Conservation (phyloP, 331 rosid genomes). For the Acacia pycnantha region DNA sequence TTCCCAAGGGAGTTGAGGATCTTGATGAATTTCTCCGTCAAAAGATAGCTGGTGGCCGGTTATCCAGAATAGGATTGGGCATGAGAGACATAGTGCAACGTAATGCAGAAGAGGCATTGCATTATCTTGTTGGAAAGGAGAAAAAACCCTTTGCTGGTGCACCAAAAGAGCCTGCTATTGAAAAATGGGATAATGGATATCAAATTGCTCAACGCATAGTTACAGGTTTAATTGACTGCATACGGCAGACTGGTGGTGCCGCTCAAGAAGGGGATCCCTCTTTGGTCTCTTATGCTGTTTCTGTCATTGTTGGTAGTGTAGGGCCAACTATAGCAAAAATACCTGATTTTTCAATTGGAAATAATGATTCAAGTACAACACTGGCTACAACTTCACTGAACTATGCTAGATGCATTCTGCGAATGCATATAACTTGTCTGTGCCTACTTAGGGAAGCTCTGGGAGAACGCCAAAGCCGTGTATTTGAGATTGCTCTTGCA, state of each 20-base stretch:
- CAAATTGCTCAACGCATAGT: conserved; percentile 76
- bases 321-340: conserved; percentile 60
- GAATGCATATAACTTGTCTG: conserved; percentile 71
- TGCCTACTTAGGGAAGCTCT: conserved; percentile 88
- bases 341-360: conserved; percentile 62
- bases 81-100: conserved; percentile 89
- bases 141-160: conserved; percentile 60
- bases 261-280: conserved; percentile 99
- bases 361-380: conserved; percentile 44
- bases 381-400: conserved; percentile 58
- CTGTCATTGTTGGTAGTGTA: conserved; percentile 73
- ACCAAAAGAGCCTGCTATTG: conserved; percentile 57
- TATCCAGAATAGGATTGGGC: conserved; percentile 66
- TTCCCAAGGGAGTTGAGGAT: conserved; percentile 85
- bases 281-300: conserved; percentile 85
- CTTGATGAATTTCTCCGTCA: conserved; percentile 84
- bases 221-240: conserved; percentile 70
- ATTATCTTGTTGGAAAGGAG: conserved; percentile 62
- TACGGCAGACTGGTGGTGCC: conserved; percentile 96
- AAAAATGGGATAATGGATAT: conserved; percentile 80
- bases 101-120: conserved; percentile 63
- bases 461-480: conserved; percentile 93
- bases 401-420: conserved; percentile 71
- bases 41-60: conserved; percentile 74
- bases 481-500: conserved; percentile 91